Base-by-base conservation (phyloP, 2,329 filamentous ascomycete genomes). In the Penicillium sp. region DNA sequence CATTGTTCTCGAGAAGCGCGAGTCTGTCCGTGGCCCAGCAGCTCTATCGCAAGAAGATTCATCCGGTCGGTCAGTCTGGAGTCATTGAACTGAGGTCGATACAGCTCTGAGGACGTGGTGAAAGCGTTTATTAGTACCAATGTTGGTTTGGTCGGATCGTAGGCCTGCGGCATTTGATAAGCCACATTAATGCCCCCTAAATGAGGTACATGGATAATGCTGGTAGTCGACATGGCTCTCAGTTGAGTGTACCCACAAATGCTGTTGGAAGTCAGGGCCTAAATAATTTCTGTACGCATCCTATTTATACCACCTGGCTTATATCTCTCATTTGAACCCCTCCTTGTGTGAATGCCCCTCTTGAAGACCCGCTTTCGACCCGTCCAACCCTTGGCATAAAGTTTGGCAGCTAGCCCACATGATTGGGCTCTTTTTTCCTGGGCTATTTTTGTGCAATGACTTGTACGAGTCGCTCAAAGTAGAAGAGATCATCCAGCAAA, bases 1-100 rank as follows among this genome's bases (percentile, higher is more conserved):
- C 75, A 83, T 43, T 81, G 72, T 53, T 79, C 75, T 3, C 64
- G 59, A 19, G 70, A 67, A 5, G 75, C 74, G 9, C 75, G 68
- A 4, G 81, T 83, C 52, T 77, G 66, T 3, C 81, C 81, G 62
- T 83, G 81, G 19, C 81, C 81, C 10, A 83, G 73, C 5, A 78
- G 73, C 64, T 83, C 81, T 54, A 83, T 80, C 13, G 80, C 78
- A n/a, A 83, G 58, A 6, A 83, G 68, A 55, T 83, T 83, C 66
- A 79, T 73, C 2, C 63, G 61, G 4, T 68, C 66, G 0, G 67
- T 73, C 9, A 80, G 58, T 3, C 62, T 50, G 11, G 61, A 39
- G 48, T 75, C 71, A n/a, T 65, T 60, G 52, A 74, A 79, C 53
- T 79, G 77, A 10, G 64, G 52, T 1, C 61, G 58, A 64, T 76